Evolutionary conservation across 2,329 filamentous ascomycete species (phyloP).

Genomic region (Venturia aucupariae): DNA sequence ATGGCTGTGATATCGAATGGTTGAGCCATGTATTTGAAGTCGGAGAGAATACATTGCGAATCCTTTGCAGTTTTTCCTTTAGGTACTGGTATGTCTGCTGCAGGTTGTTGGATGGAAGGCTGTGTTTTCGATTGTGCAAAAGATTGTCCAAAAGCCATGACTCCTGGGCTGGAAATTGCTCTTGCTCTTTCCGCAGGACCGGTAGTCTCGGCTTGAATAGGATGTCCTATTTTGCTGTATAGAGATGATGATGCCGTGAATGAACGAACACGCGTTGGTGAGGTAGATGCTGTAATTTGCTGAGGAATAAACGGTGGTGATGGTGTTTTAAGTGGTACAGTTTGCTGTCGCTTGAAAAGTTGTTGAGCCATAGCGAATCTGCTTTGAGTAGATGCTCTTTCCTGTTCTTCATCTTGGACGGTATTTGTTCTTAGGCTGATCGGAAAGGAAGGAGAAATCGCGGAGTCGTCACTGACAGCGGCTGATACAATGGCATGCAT

Average conservation of each 20-base stretch:
- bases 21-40: not conserved
- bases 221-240: conserved; percentile 6
- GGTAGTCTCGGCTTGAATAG: not conserved
- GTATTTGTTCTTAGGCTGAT: not conserved
- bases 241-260: conserved; percentile 9
- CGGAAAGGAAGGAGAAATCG: not conserved
- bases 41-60: not conserved
- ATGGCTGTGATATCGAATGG: conserved; percentile 4
- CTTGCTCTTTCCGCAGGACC: not conserved
- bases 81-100: not conserved
- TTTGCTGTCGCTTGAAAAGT: not conserved
- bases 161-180: not conserved
- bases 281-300: not conserved
- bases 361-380: conserved; percentile 7
- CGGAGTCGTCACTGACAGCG: not conserved
- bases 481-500: not conserved
- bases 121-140: not conserved
- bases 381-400: not conserved
- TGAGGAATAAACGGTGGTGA: not conserved
- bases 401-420: not conserved
- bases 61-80: not conserved
- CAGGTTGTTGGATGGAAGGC: not conserved
- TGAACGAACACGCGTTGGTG: not conserved
- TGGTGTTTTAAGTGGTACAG: not conserved
- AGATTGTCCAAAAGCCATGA: not conserved